Percentiles rank a stretch among this genome's conserved stretches.
Conservation (phyloP, 371 early-diverging fungal species). For the Mortierella sp. region DNA sequence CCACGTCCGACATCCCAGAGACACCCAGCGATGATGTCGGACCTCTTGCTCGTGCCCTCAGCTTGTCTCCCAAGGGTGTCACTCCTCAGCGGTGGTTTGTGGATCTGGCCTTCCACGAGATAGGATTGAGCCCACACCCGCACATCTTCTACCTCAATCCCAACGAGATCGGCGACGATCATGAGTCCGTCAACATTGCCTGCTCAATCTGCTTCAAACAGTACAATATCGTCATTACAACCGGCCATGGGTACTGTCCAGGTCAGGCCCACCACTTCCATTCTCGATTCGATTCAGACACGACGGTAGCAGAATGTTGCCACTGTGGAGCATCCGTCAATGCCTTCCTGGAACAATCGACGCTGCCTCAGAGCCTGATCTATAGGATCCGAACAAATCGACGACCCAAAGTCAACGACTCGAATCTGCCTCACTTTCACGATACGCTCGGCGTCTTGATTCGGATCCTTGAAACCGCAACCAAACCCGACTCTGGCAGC, state of each 20-base stretch:
- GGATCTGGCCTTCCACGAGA: conserved; percentile 32
- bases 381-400: conserved; percentile 20
- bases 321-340: conserved; percentile 31
- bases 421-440: conserved; percentile 19
- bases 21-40: neutral
- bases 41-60: conserved; percentile 20
- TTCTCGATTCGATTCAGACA: neutral
- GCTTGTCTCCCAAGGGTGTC: conserved; percentile 17
- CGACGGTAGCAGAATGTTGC: conserved; percentile 29
- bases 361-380: conserved; percentile 32
- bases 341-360: conserved; percentile 22
- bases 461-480: conserved; percentile 24
- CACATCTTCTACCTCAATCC: conserved; percentile 39
- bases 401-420: conserved; percentile 5
- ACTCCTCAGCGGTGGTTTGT: conserved; percentile 44
- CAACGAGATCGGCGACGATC: neutral
- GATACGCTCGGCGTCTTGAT: conserved; percentile 31
- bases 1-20: neutral
- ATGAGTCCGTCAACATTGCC: conserved; percentile 8
- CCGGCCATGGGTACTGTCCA: conserved; percentile 8
- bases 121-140: conserved; percentile 34
- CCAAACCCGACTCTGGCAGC: conserved; percentile 5
- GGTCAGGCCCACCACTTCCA: conserved; percentile 42
- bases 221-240: conserved; percentile 15
- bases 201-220: conserved; percentile 45